Conservation (phyloP, 306 rosid species). For the Citrullus colocynthis region DNA sequence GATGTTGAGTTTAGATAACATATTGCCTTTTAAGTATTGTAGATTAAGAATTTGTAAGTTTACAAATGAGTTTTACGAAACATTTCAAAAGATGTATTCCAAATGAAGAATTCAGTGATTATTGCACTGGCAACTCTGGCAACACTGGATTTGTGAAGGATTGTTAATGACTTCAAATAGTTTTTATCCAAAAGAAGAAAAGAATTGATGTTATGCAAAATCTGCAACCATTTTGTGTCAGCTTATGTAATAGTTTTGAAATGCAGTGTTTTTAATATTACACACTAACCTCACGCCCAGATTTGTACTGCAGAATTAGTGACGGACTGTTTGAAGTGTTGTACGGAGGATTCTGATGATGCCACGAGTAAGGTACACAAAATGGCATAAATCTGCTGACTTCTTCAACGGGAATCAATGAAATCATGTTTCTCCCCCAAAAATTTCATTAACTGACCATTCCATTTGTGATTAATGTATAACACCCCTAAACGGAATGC, state of each 20-base stretch:
- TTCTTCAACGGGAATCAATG: slow-evolving; percentile 1
- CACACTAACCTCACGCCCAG: background rate
- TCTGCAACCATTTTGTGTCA: background rate
- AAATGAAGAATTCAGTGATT: background rate
- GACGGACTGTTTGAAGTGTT: slow-evolving; percentile 68
- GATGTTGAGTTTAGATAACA: background rate
- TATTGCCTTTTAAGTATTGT: background rate
- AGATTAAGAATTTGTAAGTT: background rate
- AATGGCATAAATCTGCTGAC: background rate
- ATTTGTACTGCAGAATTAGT: slow-evolving; percentile 53
- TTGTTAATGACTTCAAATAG: background rate
- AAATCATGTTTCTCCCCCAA: background rate
- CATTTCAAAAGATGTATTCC: background rate
- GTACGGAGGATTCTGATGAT: slow-evolving; percentile 75
- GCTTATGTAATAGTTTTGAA: background rate
- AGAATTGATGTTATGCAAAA: background rate
- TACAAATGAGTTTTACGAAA: background rate
- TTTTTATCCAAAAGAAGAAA: background rate
- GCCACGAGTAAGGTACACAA: slow-evolving; percentile 56
- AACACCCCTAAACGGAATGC: background rate
- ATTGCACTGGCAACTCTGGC: background rate
- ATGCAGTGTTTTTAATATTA: background rate
- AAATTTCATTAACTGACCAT: background rate
- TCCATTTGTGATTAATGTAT: background rate
- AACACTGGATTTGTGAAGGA: background rate